A percentile compares a stretch with the other conserved stretches of the same genome.
These are phyloP conservation scores for Globisporangium heterothallicum DNA, from an alignment of 352 stramenopile genomes.

Conservation along the genomic window DNA sequence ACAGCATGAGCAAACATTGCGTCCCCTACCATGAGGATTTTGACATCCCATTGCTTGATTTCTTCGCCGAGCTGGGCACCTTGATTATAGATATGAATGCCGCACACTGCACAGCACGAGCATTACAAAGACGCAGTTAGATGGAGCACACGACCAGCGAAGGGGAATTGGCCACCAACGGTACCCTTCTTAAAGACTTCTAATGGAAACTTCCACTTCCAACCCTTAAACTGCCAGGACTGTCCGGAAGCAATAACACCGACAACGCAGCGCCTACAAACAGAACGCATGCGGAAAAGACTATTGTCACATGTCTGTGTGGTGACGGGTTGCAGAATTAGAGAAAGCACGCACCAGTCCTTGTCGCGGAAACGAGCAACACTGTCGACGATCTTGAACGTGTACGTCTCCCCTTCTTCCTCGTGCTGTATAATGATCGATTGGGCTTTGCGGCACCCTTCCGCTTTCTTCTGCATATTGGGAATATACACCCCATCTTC, in stretches of 20 bases:
- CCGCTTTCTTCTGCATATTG: constrained; percentile 83
- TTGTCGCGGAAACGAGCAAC: constrained; percentile 80
- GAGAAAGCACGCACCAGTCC: constrained; percentile 76
- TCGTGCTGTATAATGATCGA: constrained; percentile 80
- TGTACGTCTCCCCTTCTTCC: constrained; percentile 75
- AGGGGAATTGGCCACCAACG: background rate
- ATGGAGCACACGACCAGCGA: background rate
- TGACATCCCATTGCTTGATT: constrained; percentile 89
- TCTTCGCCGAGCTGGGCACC: constrained; percentile 71
- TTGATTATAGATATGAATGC: constrained; percentile 83
- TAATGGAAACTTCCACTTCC: constrained; percentile 90
- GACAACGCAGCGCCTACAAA: constrained; percentile 76
- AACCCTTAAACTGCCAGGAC: constrained; percentile 92
- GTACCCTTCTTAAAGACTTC: constrained; percentile 89
- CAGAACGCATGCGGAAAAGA: background rate
- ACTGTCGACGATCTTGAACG: constrained; percentile 88
- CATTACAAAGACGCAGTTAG: constrained; percentile 2
- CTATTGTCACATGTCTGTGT: too few species aligned
- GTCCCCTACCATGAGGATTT: constrained; percentile 88
- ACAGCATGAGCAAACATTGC: too few species aligned
- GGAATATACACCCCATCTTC: constrained; percentile 76
- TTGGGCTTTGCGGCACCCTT: constrained; percentile 75
- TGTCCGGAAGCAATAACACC: constrained; percentile 87
- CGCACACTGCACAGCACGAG: constrained; percentile 42
- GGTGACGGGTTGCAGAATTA: too few species aligned